Conservation (phyloP, 371 early-diverging fungal genomes). For the Mucor plumbeus region DNA sequence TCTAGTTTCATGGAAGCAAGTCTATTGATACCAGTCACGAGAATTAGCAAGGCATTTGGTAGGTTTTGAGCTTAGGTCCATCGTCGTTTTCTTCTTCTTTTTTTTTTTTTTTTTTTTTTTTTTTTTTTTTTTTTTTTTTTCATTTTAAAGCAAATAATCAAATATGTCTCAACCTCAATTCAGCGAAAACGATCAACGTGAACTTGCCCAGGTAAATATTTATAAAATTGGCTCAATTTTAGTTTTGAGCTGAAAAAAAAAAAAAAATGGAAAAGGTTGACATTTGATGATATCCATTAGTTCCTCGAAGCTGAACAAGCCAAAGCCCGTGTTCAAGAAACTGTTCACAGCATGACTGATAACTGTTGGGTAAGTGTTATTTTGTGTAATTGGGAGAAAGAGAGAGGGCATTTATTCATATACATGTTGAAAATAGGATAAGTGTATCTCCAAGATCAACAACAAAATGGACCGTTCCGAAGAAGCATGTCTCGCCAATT, state of each 20-base stretch:
- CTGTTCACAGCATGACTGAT: constrained; percentile 74
- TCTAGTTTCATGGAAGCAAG: background rate
- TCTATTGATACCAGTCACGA: background rate
- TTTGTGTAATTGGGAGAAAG: background rate
- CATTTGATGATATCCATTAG: constrained; percentile 11
- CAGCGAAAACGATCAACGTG: constrained; percentile 64
- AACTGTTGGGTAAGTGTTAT: constrained; percentile 64
- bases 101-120: constrained; percentile 13
- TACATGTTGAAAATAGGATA: constrained; percentile 47
- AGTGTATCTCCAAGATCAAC: constrained; percentile 74
- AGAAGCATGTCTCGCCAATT: constrained; percentile 77
- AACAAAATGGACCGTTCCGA: constrained; percentile 72
- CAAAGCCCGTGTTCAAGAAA: constrained; percentile 72
- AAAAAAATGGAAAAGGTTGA: background rate
- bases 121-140: constrained; percentile 12
- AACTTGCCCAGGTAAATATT: constrained; percentile 53
- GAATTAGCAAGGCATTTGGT: background rate
- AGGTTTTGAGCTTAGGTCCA: constrained; percentile 16
- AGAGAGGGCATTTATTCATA: background rate
- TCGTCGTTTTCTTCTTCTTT: constrained; percentile 12
- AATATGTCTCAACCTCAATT: constrained; percentile 51
- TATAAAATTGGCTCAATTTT: too few species aligned
- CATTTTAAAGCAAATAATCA: background rate
- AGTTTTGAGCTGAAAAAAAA: too few species aligned
- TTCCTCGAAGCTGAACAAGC: constrained; percentile 77